Base-by-base conservation (phyloP, 257 asterid species). In the Solanum dulcamara region DNA sequence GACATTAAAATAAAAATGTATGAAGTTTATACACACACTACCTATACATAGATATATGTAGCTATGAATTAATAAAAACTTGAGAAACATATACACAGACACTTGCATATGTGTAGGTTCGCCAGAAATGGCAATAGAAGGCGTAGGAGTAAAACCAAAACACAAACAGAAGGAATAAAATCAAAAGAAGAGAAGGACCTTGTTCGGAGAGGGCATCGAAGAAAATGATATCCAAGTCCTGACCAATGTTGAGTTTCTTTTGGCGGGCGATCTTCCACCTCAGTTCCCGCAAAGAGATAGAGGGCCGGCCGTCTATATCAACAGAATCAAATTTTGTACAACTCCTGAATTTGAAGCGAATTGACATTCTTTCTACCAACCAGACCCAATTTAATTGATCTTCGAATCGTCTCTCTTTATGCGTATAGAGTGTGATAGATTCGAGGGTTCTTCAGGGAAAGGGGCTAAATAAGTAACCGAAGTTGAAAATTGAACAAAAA, bases 271-370 rank as follows among this genome's bases (percentile, higher is more conserved):
- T 92, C 82, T 66, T 91, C 26, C 62, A 80, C 59, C 91, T 89
- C 66, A 94, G 88, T 89, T 96, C 98, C 2, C 90, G 80, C 11
- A 93, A 87, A 37, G 95, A 81, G 68, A 96, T 91, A 55, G 97
- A 91, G 44, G 82, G 28, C 83, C 93, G 97, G 59, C 92, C 91
- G 17, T 88, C 94, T 81, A 91, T 91, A 66, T 92, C 94, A 48
- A 92, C 88, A 86, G 93, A 64, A 42, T 93, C 98, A 81, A 88
- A 94, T 88, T 81, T 89, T 38, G 88, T 87, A 60, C 96, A 90
- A 85, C 98, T 96, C 89, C 96, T 89, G 87, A 96, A 96, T 89
- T 91, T 93, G 92, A 91, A 96, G 89, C 91, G 92, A 85, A 96
- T 93, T 67, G 99, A 92, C 98, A 94, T 94, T 64, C 60, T 87